These are phyloP conservation scores for Drosera spatulata DNA, from an alignment of 179 eudicot genomes.

Conservation along the genomic window DNA sequence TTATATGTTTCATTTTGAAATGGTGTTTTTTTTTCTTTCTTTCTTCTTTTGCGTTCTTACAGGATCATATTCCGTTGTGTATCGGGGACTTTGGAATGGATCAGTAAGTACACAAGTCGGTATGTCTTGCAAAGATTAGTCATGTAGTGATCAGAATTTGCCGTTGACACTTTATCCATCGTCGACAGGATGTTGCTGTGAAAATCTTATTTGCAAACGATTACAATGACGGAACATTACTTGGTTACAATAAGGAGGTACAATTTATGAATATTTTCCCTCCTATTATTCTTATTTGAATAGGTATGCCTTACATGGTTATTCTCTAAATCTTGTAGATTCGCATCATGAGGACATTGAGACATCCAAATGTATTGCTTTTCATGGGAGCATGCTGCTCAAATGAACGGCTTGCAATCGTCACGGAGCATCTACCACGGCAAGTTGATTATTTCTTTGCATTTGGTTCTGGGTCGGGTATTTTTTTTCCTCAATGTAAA, in stretches of 20 bases:
- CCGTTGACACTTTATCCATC: constrained; percentile 1
- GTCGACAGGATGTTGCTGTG: constrained; percentile 64
- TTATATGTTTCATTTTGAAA: too few species aligned
- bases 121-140: too few species aligned
- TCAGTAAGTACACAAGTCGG: constrained; percentile 32
- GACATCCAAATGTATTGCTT: constrained; percentile 79
- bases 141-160: too few species aligned
- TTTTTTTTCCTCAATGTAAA: too few species aligned
- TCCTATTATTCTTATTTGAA: background rate
- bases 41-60: constrained; percentile 8
- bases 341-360: constrained; percentile 54
- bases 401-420: constrained; percentile 60
- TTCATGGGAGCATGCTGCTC: constrained; percentile 81
- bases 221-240: constrained; percentile 40
- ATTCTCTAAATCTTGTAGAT: constrained; percentile 24
- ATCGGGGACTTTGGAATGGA: constrained; percentile 77
- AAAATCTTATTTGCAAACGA: constrained; percentile 51
- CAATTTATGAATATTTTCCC: background rate
- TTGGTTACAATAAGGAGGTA: constrained; percentile 64
- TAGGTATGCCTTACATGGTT: background rate
- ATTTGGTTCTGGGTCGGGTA: too few species aligned
- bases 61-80: constrained; percentile 71
- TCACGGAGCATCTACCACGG: constrained; percentile 72
- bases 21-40: background rate
- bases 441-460: constrained; percentile 4